A percentile compares a stretch with the other conserved stretches of the same genome.
phyloP scores from a whole-genome alignment of 192 early-diverging fungal species.

The Coemansia sp. region DNA sequence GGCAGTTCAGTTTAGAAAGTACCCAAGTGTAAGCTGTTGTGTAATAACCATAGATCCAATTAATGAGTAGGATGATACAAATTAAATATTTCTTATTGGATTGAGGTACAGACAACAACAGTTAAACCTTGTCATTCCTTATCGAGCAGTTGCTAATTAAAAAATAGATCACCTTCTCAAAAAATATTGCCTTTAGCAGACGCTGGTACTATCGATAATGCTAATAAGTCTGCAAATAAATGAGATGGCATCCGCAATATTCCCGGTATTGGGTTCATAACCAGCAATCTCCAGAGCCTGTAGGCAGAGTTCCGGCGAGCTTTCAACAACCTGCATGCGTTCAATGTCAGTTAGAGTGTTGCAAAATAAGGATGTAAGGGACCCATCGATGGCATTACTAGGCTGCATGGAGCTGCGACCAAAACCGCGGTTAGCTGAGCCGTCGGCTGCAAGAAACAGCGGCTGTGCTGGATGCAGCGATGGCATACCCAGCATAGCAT shows the following conservation, averaged over 20 bases:
- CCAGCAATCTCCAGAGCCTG: slow-evolving; percentile 5
- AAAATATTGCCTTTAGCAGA: too few relatives aligned
- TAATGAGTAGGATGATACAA: too few relatives aligned
- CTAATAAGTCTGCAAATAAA: slow-evolving; percentile 6
- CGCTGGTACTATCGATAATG: slow-evolving; percentile 5
- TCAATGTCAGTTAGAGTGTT: slow-evolving; percentile 19
- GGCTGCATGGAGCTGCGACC: slow-evolving; percentile 3
- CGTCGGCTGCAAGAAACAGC: slow-evolving; percentile 8
- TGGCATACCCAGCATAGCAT: slow-evolving; percentile 21
- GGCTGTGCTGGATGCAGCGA: slow-evolving; percentile 33
- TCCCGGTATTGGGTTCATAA: neutral
- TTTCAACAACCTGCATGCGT: slow-evolving; percentile 29
- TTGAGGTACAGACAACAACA: too few relatives aligned
- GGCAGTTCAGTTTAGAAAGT: too few relatives aligned
- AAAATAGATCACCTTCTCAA: too few relatives aligned
- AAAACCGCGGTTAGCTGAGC: slow-evolving; percentile 14
- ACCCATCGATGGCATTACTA: slow-evolving; percentile 19
- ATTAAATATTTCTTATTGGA: too few relatives aligned
- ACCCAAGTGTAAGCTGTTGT: too few relatives aligned
- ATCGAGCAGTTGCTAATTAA: too few relatives aligned
- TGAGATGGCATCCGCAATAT: neutral
- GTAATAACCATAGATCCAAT: too few relatives aligned
- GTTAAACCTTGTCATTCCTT: too few relatives aligned
- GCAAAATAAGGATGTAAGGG: slow-evolving; percentile 19
- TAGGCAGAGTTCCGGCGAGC: slow-evolving; percentile 14